A percentile compares a stretch with the other conserved stretches of the same genome.
Conservation (phyloP, 73 alveolate species). For the Urostyla sp. region DNA sequence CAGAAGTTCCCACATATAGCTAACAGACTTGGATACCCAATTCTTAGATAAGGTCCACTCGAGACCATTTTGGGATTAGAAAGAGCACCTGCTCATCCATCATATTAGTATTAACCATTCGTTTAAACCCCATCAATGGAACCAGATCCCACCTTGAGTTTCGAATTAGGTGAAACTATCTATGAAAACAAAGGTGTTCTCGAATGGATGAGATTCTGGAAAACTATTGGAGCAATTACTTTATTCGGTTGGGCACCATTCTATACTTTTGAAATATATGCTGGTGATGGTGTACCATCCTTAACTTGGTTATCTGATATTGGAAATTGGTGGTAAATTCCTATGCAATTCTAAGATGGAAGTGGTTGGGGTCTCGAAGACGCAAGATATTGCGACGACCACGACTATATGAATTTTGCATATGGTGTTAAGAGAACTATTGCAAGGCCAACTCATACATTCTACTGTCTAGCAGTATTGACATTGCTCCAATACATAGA, state of each 20-base stretch:
- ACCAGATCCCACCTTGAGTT: conserved; percentile 87
- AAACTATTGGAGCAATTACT: conserved; percentile 60
- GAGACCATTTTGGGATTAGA: conserved; percentile 82
- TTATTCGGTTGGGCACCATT: conserved; percentile 70
- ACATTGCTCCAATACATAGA: conserved; percentile 61
- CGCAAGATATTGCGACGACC: conserved; percentile 71
- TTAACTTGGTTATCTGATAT: conserved; percentile 62
- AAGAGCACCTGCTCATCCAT: conserved; percentile 86
- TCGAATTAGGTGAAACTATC: conserved; percentile 85
- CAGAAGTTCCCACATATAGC: conserved; percentile 92
- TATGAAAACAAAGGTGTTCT: conserved; percentile 82
- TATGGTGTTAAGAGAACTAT: conserved; percentile 67
- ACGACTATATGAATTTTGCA: conserved; percentile 66
- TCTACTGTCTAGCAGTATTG: conserved; percentile 54
- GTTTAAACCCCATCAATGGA: conserved; percentile 88
- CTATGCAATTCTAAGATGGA: conserved; percentile 65
- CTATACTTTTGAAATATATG: conserved; percentile 71
- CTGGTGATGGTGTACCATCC: conserved; percentile 73
- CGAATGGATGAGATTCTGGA: conserved; percentile 88
- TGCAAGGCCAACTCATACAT: conserved; percentile 69
- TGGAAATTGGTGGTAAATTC: conserved; percentile 49
- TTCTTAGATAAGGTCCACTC: conserved; percentile 77
- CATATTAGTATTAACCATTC: conserved; percentile 85
- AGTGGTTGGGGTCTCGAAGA: conserved; percentile 60
- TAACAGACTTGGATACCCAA: conserved; percentile 89